A percentile compares a stretch with the other conserved stretches of the same genome.
phyloP scores from a whole-genome alignment of 2,329 filamentous ascomycete genomes.

The Fusarium stilboides region DNA sequence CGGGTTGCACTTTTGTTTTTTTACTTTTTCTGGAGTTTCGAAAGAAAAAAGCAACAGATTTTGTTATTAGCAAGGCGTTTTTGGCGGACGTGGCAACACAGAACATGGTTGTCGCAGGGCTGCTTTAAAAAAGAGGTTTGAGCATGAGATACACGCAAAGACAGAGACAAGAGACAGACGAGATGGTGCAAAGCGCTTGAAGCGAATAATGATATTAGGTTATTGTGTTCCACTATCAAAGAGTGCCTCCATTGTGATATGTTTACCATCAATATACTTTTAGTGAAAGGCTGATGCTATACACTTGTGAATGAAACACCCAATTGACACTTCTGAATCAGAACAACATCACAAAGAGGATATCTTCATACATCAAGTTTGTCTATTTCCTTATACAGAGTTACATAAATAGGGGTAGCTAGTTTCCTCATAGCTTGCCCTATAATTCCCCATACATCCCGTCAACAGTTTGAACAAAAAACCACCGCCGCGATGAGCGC shows the following conservation, averaged over 20 bases:
- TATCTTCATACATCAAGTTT: constrained; percentile 40
- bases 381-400: constrained; percentile 55
- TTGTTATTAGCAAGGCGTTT: constrained; percentile 44
- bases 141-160: constrained; percentile 19
- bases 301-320: neutral
- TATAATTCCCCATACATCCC: constrained; percentile 39
- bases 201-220: neutral
- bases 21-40: constrained; percentile 2
- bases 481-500: constrained; percentile 24
- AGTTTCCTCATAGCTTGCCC: constrained; percentile 40
- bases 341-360: neutral
- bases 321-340: neutral
- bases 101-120: constrained; percentile 13
- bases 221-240: neutral
- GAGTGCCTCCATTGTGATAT: neutral
- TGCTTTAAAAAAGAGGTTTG: constrained; percentile 11
- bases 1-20: neutral
- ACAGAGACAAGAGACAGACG: constrained; percentile 4
- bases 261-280: neutral
- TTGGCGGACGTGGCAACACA: constrained; percentile 28
- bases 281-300: neutral
- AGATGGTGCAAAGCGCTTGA: neutral
- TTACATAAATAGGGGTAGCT: constrained; percentile 48
- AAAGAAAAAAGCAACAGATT: constrained; percentile 30
- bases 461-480: constrained; percentile 41